Evolutionary conservation across 495 filamentous ascomycete species (phyloP), one percentile per base, ranked within the genome.

Genomic region (Tuber melanosporum): DNA sequence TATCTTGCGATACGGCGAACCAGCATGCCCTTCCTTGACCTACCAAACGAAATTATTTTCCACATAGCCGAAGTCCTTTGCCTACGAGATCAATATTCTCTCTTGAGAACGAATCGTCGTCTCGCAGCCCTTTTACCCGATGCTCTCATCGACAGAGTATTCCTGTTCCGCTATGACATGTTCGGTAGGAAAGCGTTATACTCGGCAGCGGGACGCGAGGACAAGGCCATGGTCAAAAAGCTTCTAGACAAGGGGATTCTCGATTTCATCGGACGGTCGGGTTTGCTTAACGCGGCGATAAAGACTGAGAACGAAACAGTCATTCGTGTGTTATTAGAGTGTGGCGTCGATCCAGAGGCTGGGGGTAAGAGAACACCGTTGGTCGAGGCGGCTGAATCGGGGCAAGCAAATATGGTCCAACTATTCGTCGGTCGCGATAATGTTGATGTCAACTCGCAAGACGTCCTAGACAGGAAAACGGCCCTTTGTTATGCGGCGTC

Each of bases 21-120:
- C 73, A 49, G 70, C 39, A 80, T 80, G 78, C 71, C 78, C 44
- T 78, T 80, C 71, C 78, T 80, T 74, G 73, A 72, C 71, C 78
- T 80, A 77, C 78, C 78, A n/a, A 80, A 80, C 74, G 78, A 80
- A 72, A 71, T 80, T 74, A 77, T 80, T 66, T 77, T 80, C 71
- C 78, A 80, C 32, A 76, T 80, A 22, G 71, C 78, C 71, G 73
- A 80, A 73, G 39, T 14, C 20, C 78, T 80, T 49, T 52, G 76
- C 76, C 57, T 57, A 32, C 52, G 47, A 72, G 52, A 79, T 12
- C 79, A 71, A 49, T 76, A 80, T 46, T 42, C 78, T 26, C 49
- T 80, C 66, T 74, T 80, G 73, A 77, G 74, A 39, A 76, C 77
- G 49, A 80, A 80, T 43, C 78, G 71, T 43, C 78, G 74, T 41